Evolutionary conservation across 2,329 filamentous ascomycete genomes (phyloP).

Genomic region (Plectosphaerella sp.): DNA sequence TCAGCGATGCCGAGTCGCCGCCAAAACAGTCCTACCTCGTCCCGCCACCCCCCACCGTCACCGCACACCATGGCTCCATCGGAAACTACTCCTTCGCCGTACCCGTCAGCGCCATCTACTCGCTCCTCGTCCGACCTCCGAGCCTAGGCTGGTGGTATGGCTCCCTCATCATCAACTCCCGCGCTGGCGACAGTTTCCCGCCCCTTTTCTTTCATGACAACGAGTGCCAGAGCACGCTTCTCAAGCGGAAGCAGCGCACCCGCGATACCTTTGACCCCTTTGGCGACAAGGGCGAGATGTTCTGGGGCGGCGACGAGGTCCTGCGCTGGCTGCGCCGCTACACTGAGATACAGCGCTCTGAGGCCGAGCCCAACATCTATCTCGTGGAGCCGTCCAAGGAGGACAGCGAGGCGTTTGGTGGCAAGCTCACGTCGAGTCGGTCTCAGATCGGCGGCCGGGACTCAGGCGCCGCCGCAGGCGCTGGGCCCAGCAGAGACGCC

Average conservation of each 20-base stretch:
- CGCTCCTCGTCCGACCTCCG: conserved; percentile 81
- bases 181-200: conserved; percentile 87
- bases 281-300: conserved; percentile 77
- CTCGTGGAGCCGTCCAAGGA: conserved; percentile 82
- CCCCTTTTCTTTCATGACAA: conserved; percentile 97
- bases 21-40: conserved; percentile 88
- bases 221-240: conserved; percentile 91
- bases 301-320: conserved; percentile 97
- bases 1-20: conserved; percentile 73
- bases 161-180: conserved; percentile 87
- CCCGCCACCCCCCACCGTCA: conserved; percentile 82
- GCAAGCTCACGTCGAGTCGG: conserved; percentile 46
- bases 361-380: conserved; percentile 85
- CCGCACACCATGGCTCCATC: conserved; percentile 63
- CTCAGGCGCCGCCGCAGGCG: conserved; percentile 16
- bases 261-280: conserved; percentile 89
- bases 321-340: conserved; percentile 86
- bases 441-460: conserved; percentile 38
- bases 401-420: conserved; percentile 77
- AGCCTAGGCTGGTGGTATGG: conserved; percentile 99
- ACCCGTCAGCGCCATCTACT: conserved; percentile 86
- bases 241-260: conserved; percentile 84
- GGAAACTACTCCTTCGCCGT: conserved; percentile 90
- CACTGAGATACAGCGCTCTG: conserved; percentile 75
- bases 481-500: conserved; percentile 50